Percentiles rank a stretch among this genome's conserved stretches.
Conservation (phyloP, 2,329 filamentous ascomycete genomes). For the Epichloe brachyelytri region DNA sequence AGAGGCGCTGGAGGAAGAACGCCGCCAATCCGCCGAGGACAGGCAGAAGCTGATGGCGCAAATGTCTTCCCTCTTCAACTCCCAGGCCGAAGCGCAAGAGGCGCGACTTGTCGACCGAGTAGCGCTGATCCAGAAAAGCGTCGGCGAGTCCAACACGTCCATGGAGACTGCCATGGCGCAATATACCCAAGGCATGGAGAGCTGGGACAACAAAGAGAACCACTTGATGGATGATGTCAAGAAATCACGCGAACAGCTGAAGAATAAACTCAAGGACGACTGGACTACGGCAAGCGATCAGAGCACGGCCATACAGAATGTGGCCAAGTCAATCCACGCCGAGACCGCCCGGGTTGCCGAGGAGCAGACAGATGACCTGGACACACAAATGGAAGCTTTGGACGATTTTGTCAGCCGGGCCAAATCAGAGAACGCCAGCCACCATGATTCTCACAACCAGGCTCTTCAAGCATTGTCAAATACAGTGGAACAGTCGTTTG, state of each 20-base stretch:
- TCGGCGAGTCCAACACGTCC: constrained; percentile 47
- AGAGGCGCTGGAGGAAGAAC: constrained; percentile 62
- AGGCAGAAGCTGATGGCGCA: constrained; percentile 61
- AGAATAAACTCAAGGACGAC: constrained; percentile 72
- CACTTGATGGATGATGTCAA: constrained; percentile 58
- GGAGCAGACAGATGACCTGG: constrained; percentile 76
- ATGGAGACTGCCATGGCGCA: constrained; percentile 52
- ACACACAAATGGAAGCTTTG: constrained; percentile 75
- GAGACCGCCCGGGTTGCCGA: constrained; percentile 85
- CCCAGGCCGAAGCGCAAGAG: constrained; percentile 63
- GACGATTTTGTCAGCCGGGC: constrained; percentile 84
- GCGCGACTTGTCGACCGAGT: constrained; percentile 54
- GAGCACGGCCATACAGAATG: constrained; percentile 70
- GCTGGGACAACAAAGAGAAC: constrained; percentile 58
- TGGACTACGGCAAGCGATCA: constrained; percentile 70
- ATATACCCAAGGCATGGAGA: constrained; percentile 60
- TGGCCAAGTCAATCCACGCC: constrained; percentile 76
- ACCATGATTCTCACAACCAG: constrained; percentile 56
- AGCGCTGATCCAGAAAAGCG: constrained; percentile 46
- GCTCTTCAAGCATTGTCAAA: constrained; percentile 53
- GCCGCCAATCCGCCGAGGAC: constrained; percentile 57
- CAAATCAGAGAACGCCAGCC: constrained; percentile 63
- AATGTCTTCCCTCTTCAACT: constrained; percentile 63
- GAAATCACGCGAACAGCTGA: constrained; percentile 63
- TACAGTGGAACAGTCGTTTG: constrained; percentile 61